Percentiles rank a stretch among this genome's conserved stretches.
phyloP scores from a whole-genome alignment of 371 early-diverging fungal genomes.

The Mortierella sp. region DNA sequence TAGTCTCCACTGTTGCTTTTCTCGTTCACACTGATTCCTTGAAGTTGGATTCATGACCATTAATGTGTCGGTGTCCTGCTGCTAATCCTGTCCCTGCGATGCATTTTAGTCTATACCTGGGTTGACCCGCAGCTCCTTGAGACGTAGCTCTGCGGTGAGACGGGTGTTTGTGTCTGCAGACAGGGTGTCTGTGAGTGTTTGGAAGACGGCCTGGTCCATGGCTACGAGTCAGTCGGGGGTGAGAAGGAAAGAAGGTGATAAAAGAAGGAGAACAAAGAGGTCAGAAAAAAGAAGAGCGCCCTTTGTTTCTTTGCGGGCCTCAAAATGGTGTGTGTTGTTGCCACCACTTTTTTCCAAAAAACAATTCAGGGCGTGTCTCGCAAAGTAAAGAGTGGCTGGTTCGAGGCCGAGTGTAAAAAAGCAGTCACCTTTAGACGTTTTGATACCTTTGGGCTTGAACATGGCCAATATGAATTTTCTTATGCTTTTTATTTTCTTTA shows the following conservation, averaged over 20 bases:
- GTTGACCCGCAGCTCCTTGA: conserved; percentile 76
- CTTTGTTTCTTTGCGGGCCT: not conserved
- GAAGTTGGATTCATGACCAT: not conserved
- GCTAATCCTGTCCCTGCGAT: not conserved
- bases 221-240: conserved; percentile 11
- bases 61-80: not conserved
- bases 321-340: not conserved
- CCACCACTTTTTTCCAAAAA: not conserved
- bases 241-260: not conserved
- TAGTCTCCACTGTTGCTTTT: not conserved
- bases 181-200: conserved; percentile 77
- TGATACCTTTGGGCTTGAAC: not conserved
- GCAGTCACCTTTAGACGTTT: not conserved
- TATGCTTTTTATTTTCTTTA: not conserved
- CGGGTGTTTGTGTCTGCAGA: conserved; percentile 78
- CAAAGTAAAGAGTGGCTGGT: not conserved
- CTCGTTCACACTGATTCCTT: not conserved
- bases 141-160: conserved; percentile 75
- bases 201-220: conserved; percentile 84
- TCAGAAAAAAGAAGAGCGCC: not conserved
- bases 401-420: not conserved
- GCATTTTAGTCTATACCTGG: conserved; percentile 62
- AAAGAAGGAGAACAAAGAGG: not conserved
- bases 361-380: not conserved
- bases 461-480: too few relatives aligned